Evolutionary conservation across 176 grass and related monocot species (phyloP).

Genomic region (Phoenix roebelenii): DNA sequence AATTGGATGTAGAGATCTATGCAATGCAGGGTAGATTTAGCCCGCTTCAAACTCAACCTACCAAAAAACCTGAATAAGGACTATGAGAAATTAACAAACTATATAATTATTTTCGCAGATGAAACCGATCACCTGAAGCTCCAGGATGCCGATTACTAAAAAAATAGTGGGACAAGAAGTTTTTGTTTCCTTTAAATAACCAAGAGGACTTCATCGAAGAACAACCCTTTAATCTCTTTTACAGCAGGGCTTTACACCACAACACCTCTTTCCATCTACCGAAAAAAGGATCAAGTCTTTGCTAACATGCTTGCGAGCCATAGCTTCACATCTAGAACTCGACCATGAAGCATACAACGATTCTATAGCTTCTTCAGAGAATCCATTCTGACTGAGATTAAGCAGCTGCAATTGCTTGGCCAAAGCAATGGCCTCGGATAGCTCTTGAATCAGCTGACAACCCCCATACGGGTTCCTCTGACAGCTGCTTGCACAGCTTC

Average conservation of each 20-base stretch:
- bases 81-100: no score
- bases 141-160: no score
- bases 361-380: slow-evolving; percentile 39
- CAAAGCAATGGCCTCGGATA: slow-evolving; percentile 31
- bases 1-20: no score
- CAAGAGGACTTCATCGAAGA: no score
- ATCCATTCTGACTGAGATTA: slow-evolving; percentile 63
- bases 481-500: slow-evolving; percentile 55
- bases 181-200: no score
- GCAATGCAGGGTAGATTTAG: no score
- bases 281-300: slow-evolving; percentile 70
- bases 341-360: slow-evolving; percentile 65
- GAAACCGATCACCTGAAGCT: no score
- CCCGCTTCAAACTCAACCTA: no score
- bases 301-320: slow-evolving; percentile 40
- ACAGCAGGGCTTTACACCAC: slow-evolving; percentile 67
- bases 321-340: slow-evolving; percentile 29
- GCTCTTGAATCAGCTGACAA: slow-evolving; percentile 41
- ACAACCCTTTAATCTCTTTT: slow-evolving; percentile 24
- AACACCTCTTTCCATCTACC: slow-evolving; percentile 48
- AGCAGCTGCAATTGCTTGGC: slow-evolving; percentile 61
- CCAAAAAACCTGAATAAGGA: no score
- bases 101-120: no score
- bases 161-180: no score
- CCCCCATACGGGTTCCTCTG: slow-evolving; percentile 23